phyloP scores from a whole-genome alignment of 176 grass and related monocot genomes.

The Phyllostachys edulis region DNA sequence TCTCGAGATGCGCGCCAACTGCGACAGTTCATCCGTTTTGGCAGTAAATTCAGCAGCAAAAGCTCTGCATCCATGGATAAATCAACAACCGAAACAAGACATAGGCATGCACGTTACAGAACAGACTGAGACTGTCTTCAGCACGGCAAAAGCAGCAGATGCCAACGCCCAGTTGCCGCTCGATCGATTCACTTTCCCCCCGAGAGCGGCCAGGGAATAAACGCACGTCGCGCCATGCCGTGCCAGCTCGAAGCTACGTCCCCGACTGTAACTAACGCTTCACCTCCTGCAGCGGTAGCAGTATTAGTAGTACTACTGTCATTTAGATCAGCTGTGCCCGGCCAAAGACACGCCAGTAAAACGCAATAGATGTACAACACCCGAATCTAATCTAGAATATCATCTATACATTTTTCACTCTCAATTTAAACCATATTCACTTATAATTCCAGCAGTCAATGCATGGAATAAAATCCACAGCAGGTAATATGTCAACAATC shows the following conservation, averaged over 20 bases:
- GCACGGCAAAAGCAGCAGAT: neutral
- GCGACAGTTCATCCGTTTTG: constrained; percentile 40
- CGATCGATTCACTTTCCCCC: neutral
- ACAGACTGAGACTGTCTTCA: neutral
- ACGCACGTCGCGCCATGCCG: constrained; percentile 26
- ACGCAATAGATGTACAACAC: neutral
- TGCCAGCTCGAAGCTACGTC: neutral
- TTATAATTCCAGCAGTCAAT: too few relatives aligned
- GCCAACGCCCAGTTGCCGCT: constrained; percentile 4
- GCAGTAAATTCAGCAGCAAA: constrained; percentile 31
- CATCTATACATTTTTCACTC: too few relatives aligned
- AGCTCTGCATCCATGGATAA: neutral
- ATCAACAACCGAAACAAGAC: constrained; percentile 15
- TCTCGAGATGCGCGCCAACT: constrained; percentile 37
- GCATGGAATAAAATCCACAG: too few relatives aligned
- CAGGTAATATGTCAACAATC: too few relatives aligned
- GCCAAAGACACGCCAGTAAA: constrained; percentile 35
- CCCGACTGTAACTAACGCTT: constrained; percentile 32
- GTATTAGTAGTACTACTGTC: neutral
- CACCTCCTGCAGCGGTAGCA: neutral
- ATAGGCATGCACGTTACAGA: neutral
- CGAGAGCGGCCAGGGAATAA: constrained; percentile 27
- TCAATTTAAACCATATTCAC: too few relatives aligned
- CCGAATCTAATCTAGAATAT: too few relatives aligned
- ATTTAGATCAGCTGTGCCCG: constrained; percentile 18